A percentile compares a stretch with the other conserved stretches of the same genome.
phyloP scores from a whole-genome alignment of 495 filamentous ascomycete genomes.

The Daldinia loculata region DNA sequence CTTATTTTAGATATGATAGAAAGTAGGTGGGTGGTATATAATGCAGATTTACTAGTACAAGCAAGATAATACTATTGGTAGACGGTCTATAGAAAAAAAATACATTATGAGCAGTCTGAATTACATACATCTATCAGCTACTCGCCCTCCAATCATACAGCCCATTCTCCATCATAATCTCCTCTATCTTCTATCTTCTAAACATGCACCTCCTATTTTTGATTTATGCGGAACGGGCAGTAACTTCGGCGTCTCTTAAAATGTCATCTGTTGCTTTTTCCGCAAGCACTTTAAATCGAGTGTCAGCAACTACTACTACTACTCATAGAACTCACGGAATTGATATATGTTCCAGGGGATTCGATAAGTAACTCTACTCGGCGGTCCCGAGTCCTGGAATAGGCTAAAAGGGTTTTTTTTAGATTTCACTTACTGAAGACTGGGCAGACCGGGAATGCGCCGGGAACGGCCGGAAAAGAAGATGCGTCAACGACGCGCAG shows the following conservation, averaged over 20 bases:
- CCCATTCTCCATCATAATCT: too few species aligned
- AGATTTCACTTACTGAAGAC: slow-evolving; percentile 56
- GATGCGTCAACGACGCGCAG: slow-evolving; percentile 66
- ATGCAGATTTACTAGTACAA: too few species aligned
- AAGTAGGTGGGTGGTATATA: too few species aligned
- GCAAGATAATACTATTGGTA: too few species aligned
- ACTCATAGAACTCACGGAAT: background rate
- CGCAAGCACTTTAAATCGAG: background rate
- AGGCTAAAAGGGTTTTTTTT: background rate
- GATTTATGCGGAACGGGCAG: background rate
- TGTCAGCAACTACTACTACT: background rate
- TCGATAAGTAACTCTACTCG: too few species aligned
- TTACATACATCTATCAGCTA: too few species aligned
- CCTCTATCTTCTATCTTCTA: too few species aligned
- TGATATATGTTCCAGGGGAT: background rate
- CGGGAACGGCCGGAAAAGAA: slow-evolving; percentile 62
- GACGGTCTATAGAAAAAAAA: too few species aligned
- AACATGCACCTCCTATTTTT: too few species aligned
- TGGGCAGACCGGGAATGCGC: slow-evolving; percentile 66
- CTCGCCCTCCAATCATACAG: too few species aligned
- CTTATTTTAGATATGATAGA: too few species aligned
- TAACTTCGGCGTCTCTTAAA: background rate
- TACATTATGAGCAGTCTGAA: too few species aligned
- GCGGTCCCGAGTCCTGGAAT: background rate
- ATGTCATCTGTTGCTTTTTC: slow-evolving; percentile 9